These are phyloP conservation scores for Nakazawaea ambrosiae DNA, from an alignment of 805 yeast genomes.

Conservation along the genomic window DNA sequence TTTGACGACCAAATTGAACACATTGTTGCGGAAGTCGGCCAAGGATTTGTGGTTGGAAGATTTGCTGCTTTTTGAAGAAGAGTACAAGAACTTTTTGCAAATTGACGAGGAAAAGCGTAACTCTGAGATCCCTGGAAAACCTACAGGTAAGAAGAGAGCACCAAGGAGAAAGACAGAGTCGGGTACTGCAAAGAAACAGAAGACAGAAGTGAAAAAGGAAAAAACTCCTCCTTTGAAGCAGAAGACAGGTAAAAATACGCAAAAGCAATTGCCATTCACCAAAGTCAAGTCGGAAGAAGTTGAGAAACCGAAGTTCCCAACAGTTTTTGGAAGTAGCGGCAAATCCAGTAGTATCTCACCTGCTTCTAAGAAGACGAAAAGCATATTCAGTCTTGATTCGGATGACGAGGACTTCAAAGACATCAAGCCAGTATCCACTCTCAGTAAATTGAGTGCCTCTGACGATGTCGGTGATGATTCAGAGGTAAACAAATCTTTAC, in stretches of 20 bases:
- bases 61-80: conserved; percentile 61
- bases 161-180: conserved; percentile 23
- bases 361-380: conserved; percentile 2
- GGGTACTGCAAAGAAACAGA: conserved; percentile 13
- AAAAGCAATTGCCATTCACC: conserved; percentile 12
- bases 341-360: conserved; percentile 19
- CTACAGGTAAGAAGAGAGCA: conserved; percentile 32
- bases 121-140: conserved; percentile 34
- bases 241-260: background rate
- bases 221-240: conserved; percentile 10
- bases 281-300: conserved; percentile 11
- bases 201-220: conserved; percentile 13
- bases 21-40: conserved; percentile 59
- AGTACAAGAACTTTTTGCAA: conserved; percentile 62
- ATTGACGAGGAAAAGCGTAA: conserved; percentile 58
- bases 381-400: conserved; percentile 10
- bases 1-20: conserved; percentile 64
- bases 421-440: background rate
- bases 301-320: conserved; percentile 19
- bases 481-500: conserved; percentile 7
- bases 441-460: conserved; percentile 1
- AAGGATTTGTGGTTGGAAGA: conserved; percentile 87
- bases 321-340: conserved; percentile 27
- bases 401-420: conserved; percentile 10
- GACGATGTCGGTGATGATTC: conserved; percentile 11